Conservation (phyloP, 1,139 yeast genomes). For the Yamadazyma membranifaciens region DNA sequence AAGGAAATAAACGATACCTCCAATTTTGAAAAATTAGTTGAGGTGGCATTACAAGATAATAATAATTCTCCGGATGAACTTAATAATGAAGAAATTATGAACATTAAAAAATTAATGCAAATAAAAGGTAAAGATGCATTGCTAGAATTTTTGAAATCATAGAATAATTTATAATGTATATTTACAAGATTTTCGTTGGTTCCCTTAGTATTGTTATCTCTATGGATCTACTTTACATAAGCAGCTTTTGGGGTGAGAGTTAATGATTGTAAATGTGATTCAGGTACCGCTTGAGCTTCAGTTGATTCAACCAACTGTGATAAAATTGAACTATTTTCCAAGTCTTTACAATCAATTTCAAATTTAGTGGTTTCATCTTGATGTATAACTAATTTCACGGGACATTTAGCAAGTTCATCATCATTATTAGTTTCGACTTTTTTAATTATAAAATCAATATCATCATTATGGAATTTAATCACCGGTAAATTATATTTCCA, state of each 20-base stretch:
- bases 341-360: constrained; percentile 30
- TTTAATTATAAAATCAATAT: constrained; percentile 57
- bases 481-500: constrained; percentile 77
- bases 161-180: constrained; percentile 5
- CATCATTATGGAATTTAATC: constrained; percentile 79
- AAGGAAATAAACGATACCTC: constrained; percentile 17
- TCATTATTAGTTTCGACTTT: constrained; percentile 47
- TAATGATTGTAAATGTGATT: constrained; percentile 18
- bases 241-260: constrained; percentile 7
- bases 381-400: constrained; percentile 41
- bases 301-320: constrained; percentile 30
- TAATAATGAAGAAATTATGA: constrained; percentile 40
- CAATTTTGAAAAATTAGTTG: constrained; percentile 28
- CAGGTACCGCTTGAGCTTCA: constrained; percentile 28
- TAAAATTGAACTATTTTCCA: constrained; percentile 23
- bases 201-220: not conserved
- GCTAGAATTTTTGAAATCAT: constrained; percentile 49
- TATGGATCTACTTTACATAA: not conserved
- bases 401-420: constrained; percentile 43
- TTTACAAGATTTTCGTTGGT: constrained; percentile 1
- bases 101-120: constrained; percentile 60
- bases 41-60: constrained; percentile 18
- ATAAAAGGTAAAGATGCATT: constrained; percentile 70
- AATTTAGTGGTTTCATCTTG: constrained; percentile 17
- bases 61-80: constrained; percentile 13